Evolutionary conservation across 257 asterid species (phyloP).

Genomic region (Nicotiana otophora): DNA sequence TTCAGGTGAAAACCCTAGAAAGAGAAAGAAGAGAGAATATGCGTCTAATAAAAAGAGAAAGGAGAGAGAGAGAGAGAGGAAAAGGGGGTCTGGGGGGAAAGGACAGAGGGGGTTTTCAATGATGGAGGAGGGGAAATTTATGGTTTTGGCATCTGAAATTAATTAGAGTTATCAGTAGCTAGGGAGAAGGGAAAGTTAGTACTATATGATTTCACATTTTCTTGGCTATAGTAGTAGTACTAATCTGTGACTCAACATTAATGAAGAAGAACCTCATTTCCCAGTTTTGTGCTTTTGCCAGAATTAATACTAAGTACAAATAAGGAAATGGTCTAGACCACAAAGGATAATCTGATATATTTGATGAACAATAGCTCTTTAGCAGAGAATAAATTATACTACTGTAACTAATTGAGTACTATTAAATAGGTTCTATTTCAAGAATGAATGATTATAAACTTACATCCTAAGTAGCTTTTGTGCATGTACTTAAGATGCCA

Average conservation of each 20-base stretch:
- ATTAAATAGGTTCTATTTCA: too few relatives aligned
- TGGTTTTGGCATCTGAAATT: conserved; percentile 3
- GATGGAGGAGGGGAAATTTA: background rate
- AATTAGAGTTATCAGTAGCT: background rate
- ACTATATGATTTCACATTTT: background rate
- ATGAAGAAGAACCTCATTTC: background rate
- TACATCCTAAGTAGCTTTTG: background rate
- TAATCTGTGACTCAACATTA: background rate
- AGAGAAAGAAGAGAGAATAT: conserved; percentile 20
- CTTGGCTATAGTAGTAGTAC: background rate
- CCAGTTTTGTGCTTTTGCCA: background rate
- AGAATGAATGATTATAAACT: background rate
- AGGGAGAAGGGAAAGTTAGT: background rate
- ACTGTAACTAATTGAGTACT: background rate
- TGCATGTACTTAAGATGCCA: conserved; percentile 1
- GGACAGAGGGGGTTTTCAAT: background rate
- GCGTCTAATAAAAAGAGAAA: background rate
- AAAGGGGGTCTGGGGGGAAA: background rate
- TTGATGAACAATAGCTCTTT: background rate
- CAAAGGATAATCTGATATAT: background rate
- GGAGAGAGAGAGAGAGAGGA: background rate
- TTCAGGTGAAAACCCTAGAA: conserved; percentile 49
- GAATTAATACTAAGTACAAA: background rate
- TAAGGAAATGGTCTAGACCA: background rate
- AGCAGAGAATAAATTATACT: background rate